These are phyloP conservation scores for Trichoderma oligosporum DNA, from an alignment of 2,329 filamentous ascomycete species.

Conservation along the genomic window DNA sequence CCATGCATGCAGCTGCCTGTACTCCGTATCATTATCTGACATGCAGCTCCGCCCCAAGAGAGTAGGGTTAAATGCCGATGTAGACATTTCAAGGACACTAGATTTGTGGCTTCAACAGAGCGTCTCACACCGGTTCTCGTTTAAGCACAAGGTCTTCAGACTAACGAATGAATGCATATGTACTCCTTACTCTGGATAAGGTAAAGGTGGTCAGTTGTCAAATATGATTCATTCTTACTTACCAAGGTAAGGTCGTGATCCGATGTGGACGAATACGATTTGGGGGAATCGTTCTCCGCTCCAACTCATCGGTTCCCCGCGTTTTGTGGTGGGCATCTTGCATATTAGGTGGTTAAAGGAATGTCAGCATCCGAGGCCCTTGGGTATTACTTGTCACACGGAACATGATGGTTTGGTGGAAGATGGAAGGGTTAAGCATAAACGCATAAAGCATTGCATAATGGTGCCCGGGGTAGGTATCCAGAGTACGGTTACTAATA, in stretches of 20 bases:
- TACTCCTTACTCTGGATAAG: not conserved
- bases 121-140: slow-evolving; percentile 12
- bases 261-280: too few relatives aligned
- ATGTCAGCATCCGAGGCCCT: not conserved
- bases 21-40: slow-evolving; percentile 9
- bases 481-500: too few relatives aligned
- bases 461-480: too few relatives aligned
- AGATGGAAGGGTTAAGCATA: not conserved
- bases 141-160: not conserved
- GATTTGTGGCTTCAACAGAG: not conserved
- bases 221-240: too few relatives aligned
- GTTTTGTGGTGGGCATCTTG: not conserved
- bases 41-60: not conserved
- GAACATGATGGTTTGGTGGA: not conserved
- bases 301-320: slow-evolving; percentile 7
- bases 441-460: too few relatives aligned
- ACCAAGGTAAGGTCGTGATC: too few relatives aligned
- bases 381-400: not conserved
- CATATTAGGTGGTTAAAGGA: not conserved
- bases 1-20: not conserved
- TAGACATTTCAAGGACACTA: not conserved
- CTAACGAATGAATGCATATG: not conserved
- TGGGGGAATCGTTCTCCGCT: not conserved
- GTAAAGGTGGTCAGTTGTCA: too few relatives aligned
- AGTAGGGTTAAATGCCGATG: not conserved